Evolutionary conservation across 139 green algal genomes (phyloP).

Genomic region (Chlorella sp.): DNA sequence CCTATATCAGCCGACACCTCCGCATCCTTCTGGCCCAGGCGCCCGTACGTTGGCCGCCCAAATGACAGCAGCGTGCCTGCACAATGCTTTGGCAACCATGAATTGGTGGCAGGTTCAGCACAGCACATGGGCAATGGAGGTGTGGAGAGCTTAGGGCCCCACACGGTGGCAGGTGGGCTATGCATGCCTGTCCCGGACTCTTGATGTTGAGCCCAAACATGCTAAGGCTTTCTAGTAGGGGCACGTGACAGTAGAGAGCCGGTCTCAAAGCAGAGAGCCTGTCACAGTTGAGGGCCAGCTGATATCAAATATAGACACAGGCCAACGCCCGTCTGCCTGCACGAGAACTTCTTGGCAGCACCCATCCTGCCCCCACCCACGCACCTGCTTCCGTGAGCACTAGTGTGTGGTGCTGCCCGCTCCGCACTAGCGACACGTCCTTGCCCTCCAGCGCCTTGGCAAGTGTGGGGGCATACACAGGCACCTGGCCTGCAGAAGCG

Average conservation of each 20-base stretch:
- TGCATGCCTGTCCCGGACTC: too few relatives aligned
- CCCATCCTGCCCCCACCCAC: not conserved
- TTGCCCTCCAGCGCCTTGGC: constrained; percentile 56
- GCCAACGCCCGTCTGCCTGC: too few relatives aligned
- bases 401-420: constrained; percentile 91
- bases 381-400: constrained; percentile 62
- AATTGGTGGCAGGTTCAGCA: not conserved
- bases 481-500: constrained; percentile 35
- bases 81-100: not conserved
- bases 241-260: too few relatives aligned
- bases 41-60: constrained; percentile 84
- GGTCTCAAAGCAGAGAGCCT: too few relatives aligned
- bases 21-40: constrained; percentile 72
- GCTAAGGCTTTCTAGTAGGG: too few relatives aligned
- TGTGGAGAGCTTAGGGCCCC: too few relatives aligned
- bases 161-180: too few relatives aligned
- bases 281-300: too few relatives aligned
- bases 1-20: constrained; percentile 53
- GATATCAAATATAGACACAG: too few relatives aligned
- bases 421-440: constrained; percentile 28
- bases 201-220: too few relatives aligned
- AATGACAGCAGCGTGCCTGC: constrained; percentile 69
- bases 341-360: too few relatives aligned
- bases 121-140: not conserved
- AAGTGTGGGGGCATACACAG: constrained; percentile 37